A percentile compares a stretch with the other conserved stretches of the same genome.
phyloP scores from a whole-genome alignment of 2,329 filamentous ascomycete genomes.

The Xylariaceae sp. region DNA sequence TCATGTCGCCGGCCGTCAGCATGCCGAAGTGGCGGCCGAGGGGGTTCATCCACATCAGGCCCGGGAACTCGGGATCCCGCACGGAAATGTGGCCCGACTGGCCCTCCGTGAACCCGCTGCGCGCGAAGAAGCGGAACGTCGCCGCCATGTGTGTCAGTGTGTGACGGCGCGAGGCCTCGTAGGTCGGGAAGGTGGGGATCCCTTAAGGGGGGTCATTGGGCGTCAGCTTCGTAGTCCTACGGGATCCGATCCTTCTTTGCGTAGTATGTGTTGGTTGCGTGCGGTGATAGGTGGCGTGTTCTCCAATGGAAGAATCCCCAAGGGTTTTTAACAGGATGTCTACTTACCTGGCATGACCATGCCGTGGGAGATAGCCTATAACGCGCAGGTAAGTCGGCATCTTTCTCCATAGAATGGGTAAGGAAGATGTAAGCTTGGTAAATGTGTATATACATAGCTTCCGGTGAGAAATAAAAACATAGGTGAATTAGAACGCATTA shows the following conservation, averaged over 20 bases:
- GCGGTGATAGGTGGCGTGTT: too few species aligned
- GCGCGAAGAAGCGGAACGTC: slow-evolving; percentile 71
- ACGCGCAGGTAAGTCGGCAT: slow-evolving; percentile 6
- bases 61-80: slow-evolving; percentile 37
- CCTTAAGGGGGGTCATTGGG: too few species aligned
- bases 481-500: neutral
- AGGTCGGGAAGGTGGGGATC: slow-evolving; percentile 50
- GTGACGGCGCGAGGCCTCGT: slow-evolving; percentile 61
- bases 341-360: slow-evolving; percentile 41
- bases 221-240: too few species aligned
- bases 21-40: slow-evolving; percentile 69
- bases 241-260: too few species aligned
- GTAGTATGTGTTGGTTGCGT: too few species aligned
- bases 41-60: slow-evolving; percentile 68
- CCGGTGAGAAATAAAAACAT: neutral
- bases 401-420: neutral
- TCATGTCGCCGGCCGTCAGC: slow-evolving; percentile 69
- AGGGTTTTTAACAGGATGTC: too few species aligned
- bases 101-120: slow-evolving; percentile 70
- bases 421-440: neutral
- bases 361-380: slow-evolving; percentile 45
- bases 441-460: neutral
- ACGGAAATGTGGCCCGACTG: slow-evolving; percentile 59
- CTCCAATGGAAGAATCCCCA: too few species aligned
- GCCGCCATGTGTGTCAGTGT: slow-evolving; percentile 70